Evolutionary conservation across 2,329 filamentous ascomycete genomes (phyloP), one percentile per base, ranked within the genome.

Genomic region (Xylaria sp.): DNA sequence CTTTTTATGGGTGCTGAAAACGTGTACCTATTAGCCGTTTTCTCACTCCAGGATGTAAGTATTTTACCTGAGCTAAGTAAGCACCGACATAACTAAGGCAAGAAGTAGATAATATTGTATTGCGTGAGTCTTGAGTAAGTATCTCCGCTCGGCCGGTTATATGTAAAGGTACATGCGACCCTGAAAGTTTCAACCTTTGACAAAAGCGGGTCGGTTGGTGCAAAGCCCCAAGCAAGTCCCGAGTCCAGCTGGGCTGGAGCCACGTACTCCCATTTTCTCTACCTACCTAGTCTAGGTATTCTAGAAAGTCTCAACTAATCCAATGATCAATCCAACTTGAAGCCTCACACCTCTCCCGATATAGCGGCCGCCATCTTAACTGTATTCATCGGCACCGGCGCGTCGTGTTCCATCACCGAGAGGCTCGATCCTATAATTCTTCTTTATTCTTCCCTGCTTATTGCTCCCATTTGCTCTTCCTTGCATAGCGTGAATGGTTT

Each of bases 401-500:
- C 49, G 43, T 47, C 43, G 49, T 45, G 43, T 47, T 15, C 17
- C n/a, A 55, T 46, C 45, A 50, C 40, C 55, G 45, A 50, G n/a
- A 35, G 43, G 31, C 57, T 51, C 28, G 12, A 23, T 25, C 31
- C 52, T 38, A 49, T 49, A 53, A 46, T 45, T 57, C 28, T 19
- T 15, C 57, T n/a, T n/a, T n/a, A n/a, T n/a, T n/a, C n/a, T n/a
- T 57, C 19, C 49, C 45, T 40, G 35, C 11, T 54, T 53, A 50
- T 43, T 57, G 46, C 43, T 57, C 25, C 47, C 28, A 15, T 61
- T 25, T 58, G 38, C 57, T 53, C 31, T 63, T 37, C 15, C 21
- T 28, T 57, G 25, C 53, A 63, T 65, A 53, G 56, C 49, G 53
- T 51, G 61, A n/a, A 64, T 60, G 54, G 28, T 52, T 59, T 52